Conservation (phyloP, 2,329 filamentous ascomycete genomes). For the Aschersonia sp. region DNA sequence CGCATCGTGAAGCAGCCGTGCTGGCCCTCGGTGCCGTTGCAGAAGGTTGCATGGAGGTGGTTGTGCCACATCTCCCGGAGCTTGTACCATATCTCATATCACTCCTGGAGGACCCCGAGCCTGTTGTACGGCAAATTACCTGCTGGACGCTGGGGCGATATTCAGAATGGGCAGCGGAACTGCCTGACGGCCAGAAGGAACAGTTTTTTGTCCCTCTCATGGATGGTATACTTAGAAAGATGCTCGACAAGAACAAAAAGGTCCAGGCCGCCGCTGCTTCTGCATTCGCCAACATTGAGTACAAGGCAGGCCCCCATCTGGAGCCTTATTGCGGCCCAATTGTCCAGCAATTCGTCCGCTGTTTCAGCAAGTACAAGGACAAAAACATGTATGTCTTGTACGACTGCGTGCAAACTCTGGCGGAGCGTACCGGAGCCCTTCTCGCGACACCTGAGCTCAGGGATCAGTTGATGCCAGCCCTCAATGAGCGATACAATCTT, state of each 20-base stretch:
- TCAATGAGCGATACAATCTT: slow-evolving; percentile 77
- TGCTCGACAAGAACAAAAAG: slow-evolving; percentile 95
- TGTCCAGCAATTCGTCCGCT: slow-evolving; percentile 78
- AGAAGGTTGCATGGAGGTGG: slow-evolving; percentile 81
- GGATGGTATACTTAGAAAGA: slow-evolving; percentile 85
- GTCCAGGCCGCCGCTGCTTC: slow-evolving; percentile 94
- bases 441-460: slow-evolving; percentile 73
- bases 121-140: slow-evolving; percentile 88
- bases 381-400: slow-evolving; percentile 98
- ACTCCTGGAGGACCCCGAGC: slow-evolving; percentile 69
- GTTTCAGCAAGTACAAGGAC: slow-evolving; percentile 93
- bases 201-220: slow-evolving; percentile 90
- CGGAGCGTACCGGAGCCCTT: slow-evolving; percentile 74
- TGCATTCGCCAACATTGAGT: slow-evolving; percentile 89
- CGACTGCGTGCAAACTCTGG: slow-evolving; percentile 93
- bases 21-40: slow-evolving; percentile 88
- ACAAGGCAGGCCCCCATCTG: slow-evolving; percentile 71
- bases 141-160: slow-evolving; percentile 96
- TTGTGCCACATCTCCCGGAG: slow-evolving; percentile 80
- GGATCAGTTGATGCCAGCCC: slow-evolving; percentile 76
- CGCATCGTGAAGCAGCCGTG: slow-evolving; percentile 83
- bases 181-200: slow-evolving; percentile 53
- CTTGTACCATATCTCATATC: slow-evolving; percentile 82
- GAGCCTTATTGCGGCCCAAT: slow-evolving; percentile 82
- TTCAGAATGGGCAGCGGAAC: slow-evolving; percentile 75